These are phyloP conservation scores for Populus ilicifolia DNA, from an alignment of 345 rosid genomes.

Conservation along the genomic window DNA sequence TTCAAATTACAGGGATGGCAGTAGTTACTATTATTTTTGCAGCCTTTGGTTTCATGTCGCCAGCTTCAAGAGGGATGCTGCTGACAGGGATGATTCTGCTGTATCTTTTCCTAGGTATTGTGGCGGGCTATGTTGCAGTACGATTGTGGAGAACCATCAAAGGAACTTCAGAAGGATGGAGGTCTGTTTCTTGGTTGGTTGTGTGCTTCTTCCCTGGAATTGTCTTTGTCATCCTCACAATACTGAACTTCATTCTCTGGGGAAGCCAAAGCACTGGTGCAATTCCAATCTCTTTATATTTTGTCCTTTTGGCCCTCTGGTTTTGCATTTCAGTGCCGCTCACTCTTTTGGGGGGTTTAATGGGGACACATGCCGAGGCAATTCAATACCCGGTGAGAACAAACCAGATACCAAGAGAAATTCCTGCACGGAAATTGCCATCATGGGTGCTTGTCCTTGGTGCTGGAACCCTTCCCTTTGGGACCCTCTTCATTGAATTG, in stretches of 20 bases:
- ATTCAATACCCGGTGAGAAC: conserved; percentile 64
- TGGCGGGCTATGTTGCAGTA: conserved; percentile 68
- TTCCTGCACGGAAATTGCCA: conserved; percentile 78
- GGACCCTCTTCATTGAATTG: conserved; percentile 73
- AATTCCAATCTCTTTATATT: conserved; percentile 69
- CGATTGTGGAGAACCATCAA: conserved; percentile 69
- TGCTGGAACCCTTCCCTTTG: conserved; percentile 81
- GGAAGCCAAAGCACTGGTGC: conserved; percentile 75
- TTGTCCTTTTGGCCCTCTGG: conserved; percentile 68
- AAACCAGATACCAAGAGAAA: conserved; percentile 79
- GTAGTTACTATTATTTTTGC: conserved; percentile 71
- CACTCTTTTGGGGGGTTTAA: conserved; percentile 69
- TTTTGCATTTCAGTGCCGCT: conserved; percentile 82
- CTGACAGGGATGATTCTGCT: conserved; percentile 80
- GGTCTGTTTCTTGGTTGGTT: conserved; percentile 63
- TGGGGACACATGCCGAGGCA: conserved; percentile 63
- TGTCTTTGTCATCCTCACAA: conserved; percentile 65
- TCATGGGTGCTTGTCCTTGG: conserved; percentile 88
- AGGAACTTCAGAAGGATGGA: conserved; percentile 77
- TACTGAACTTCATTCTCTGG: conserved; percentile 70
- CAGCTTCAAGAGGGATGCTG: conserved; percentile 84
- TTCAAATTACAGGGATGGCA: conserved; percentile 79
- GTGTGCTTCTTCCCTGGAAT: conserved; percentile 85
- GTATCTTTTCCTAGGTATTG: conserved; percentile 68
- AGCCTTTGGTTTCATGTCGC: conserved; percentile 78